Conservation (phyloP, 2,329 filamentous ascomycete species). For the Neonectria ditissima region DNA sequence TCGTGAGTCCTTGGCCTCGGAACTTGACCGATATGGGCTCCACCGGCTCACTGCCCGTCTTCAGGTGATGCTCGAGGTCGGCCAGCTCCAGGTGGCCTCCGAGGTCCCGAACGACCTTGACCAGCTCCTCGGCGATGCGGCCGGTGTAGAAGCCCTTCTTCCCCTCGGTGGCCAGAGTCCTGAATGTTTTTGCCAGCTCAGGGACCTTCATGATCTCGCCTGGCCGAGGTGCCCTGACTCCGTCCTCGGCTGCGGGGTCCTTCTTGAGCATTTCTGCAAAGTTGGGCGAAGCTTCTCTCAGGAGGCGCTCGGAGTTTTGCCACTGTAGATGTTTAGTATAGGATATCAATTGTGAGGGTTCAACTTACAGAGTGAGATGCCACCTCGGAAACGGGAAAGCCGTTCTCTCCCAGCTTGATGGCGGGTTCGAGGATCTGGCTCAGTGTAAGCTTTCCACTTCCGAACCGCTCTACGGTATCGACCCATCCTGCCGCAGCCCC, state of each 20-base stretch:
- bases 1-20: slow-evolving; percentile 67
- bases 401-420: slow-evolving; percentile 86
- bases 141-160: slow-evolving; percentile 94
- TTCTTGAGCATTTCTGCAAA: slow-evolving; percentile 87
- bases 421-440: slow-evolving; percentile 84
- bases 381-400: slow-evolving; percentile 89
- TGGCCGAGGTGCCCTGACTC: slow-evolving; percentile 78
- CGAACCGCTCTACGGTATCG: slow-evolving; percentile 88
- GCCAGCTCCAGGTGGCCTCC: slow-evolving; percentile 84
- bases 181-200: slow-evolving; percentile 83
- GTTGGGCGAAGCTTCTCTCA: slow-evolving; percentile 85
- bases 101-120: slow-evolving; percentile 79
- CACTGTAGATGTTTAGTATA: slow-evolving; percentile 67
- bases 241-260: slow-evolving; percentile 74
- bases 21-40: slow-evolving; percentile 88
- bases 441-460: slow-evolving; percentile 84
- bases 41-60: slow-evolving; percentile 77
- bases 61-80: slow-evolving; percentile 82
- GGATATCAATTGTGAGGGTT: fast-evolving
- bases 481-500: slow-evolving; percentile 95
- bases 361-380: slow-evolving; percentile 73
- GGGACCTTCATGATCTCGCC: slow-evolving; percentile 94
- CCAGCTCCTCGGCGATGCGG: slow-evolving; percentile 81
- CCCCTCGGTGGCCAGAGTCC: slow-evolving; percentile 79
- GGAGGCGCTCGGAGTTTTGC: slow-evolving; percentile 69